A percentile compares a stretch with the other conserved stretches of the same genome.
phyloP scores from a whole-genome alignment of 352 stramenopile genomes.

The Phytophthora niederhauseri region DNA sequence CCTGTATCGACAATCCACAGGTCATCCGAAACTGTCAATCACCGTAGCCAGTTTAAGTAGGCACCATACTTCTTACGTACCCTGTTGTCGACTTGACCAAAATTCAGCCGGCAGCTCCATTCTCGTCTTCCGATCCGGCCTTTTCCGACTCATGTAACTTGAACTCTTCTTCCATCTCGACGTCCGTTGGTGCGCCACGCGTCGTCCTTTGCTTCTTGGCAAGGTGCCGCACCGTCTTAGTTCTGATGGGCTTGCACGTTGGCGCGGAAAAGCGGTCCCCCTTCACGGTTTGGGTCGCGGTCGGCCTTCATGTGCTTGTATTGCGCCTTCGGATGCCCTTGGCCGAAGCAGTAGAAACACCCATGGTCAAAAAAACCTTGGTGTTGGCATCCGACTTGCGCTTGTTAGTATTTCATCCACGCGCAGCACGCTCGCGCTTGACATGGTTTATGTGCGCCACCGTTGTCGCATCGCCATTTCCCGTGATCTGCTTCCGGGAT shows the following conservation, averaged over 20 bases:
- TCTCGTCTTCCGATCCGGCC: too few relatives aligned
- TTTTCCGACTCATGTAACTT: too few relatives aligned
- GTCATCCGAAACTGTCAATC: too few relatives aligned
- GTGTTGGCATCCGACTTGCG: neutral
- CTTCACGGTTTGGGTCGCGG: slow-evolving; percentile 8
- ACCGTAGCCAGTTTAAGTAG: too few relatives aligned
- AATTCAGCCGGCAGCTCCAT: too few relatives aligned
- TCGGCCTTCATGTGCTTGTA: neutral
- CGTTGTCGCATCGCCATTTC: neutral
- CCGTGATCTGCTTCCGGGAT: neutral
- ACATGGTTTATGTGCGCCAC: neutral
- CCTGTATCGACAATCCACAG: too few relatives aligned
- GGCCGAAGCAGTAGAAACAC: slow-evolving; percentile 15
- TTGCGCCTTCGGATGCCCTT: slow-evolving; percentile 9
- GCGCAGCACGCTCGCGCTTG: neutral
- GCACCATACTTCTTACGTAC: too few relatives aligned
- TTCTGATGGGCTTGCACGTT: neutral
- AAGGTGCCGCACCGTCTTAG: neutral
- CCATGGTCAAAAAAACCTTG: neutral
- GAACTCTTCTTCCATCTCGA: too few relatives aligned
- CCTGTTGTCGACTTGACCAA: too few relatives aligned
- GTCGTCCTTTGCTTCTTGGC: too few relatives aligned
- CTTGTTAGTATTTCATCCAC: neutral
- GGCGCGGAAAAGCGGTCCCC: slow-evolving; percentile 11
- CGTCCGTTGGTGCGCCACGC: too few relatives aligned